Evolutionary conservation across 164 flowering plant species (phyloP).

Genomic region (Sedum album): DNA sequence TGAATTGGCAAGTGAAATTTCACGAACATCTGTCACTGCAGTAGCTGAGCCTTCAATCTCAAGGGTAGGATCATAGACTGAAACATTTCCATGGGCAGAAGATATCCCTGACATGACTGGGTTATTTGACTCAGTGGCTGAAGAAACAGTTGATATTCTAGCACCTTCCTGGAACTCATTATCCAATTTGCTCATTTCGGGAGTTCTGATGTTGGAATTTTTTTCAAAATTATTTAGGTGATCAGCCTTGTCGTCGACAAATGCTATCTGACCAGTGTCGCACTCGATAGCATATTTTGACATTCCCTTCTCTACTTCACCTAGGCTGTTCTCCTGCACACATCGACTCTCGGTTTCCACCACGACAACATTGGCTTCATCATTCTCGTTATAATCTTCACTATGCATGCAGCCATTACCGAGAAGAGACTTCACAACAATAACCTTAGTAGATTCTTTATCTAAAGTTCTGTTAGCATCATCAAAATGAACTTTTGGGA

Average conservation of each 20-base stretch:
- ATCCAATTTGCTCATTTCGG: conserved; percentile 16
- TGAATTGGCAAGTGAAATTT: conserved; percentile 19
- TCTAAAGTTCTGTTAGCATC: neutral
- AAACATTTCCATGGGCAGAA: conserved; percentile 12
- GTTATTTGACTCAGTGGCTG: conserved; percentile 19
- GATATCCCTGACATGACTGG: conserved; percentile 20
- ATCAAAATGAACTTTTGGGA: neutral
- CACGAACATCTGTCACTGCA: conserved; percentile 20
- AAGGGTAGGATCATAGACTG: conserved; percentile 15
- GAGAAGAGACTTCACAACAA: neutral
- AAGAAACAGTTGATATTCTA: conserved; percentile 12
- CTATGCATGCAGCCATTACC: neutral
- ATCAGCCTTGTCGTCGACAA: conserved; percentile 15
- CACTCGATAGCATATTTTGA: conserved; percentile 18
- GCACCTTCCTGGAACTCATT: conserved; percentile 23
- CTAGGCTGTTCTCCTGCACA: conserved; percentile 11
- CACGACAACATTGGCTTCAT: neutral
- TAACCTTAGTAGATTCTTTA: neutral
- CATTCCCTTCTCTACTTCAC: conserved; percentile 30
- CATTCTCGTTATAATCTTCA: neutral
- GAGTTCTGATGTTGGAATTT: conserved; percentile 21
- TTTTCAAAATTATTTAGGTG: conserved; percentile 17
- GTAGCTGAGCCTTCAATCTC: conserved; percentile 16
- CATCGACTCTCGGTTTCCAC: neutral
- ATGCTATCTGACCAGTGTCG: conserved; percentile 18